Conservation (phyloP, 331 rosid genomes). For the Malus hybrid region DNA sequence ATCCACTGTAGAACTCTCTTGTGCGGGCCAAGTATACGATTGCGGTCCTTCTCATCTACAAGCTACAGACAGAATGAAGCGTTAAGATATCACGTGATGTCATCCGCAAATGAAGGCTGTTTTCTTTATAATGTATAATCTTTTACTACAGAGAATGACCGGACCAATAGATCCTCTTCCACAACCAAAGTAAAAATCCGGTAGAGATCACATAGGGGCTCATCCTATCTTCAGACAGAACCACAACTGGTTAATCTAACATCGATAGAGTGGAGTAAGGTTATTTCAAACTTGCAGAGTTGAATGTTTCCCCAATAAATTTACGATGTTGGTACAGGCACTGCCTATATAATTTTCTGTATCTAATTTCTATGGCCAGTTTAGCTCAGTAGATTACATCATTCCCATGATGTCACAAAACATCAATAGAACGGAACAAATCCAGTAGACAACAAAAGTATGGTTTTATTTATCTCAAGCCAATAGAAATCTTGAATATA, state of each 20-base stretch:
- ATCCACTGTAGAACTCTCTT: slow-evolving; percentile 79
- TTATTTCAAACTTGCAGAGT: background rate
- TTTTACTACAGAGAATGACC: background rate
- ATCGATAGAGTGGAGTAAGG: background rate
- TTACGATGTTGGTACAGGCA: background rate
- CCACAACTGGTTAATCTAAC: background rate
- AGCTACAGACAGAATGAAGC: slow-evolving; percentile 34
- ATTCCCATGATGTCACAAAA: background rate
- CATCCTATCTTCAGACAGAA: background rate
- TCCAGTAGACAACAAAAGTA: background rate
- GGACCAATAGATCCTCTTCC: background rate
- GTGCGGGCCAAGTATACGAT: slow-evolving; percentile 67
- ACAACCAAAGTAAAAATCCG: background rate
- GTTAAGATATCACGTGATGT: background rate
- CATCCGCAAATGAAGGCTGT: background rate
- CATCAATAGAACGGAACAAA: background rate
- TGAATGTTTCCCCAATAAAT: background rate
- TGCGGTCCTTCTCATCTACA: slow-evolving; percentile 54
- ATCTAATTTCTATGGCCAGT: background rate
- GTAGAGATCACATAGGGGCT: background rate
- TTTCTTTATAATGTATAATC: background rate
- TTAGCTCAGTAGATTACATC: background rate
- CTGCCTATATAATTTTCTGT: background rate
- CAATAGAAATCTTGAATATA: too few species aligned
- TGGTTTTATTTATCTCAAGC: too few species aligned